Percentiles rank a stretch among this genome's conserved stretches.
phyloP scores from a whole-genome alignment of 2,329 filamentous ascomycete species.

The Penicillium frequentans region DNA sequence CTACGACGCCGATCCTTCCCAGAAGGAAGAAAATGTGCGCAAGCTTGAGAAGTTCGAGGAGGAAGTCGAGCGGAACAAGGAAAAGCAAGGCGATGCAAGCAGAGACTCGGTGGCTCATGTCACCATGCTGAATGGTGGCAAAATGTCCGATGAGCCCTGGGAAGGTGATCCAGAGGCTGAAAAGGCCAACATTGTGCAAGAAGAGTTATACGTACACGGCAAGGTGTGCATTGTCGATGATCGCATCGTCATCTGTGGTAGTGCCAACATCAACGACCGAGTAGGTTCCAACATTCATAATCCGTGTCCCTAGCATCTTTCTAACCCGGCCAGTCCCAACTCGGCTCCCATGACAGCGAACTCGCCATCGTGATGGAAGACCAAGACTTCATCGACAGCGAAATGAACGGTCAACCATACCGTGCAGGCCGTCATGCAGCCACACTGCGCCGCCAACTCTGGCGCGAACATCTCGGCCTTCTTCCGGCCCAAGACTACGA shows the following conservation, averaged over 20 bases:
- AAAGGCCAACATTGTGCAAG: conserved; percentile 86
- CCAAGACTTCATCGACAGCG: conserved; percentile 65
- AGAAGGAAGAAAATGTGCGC: conserved; percentile 35
- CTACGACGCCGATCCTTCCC: conserved; percentile 34
- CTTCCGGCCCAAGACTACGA: conserved; percentile 70
- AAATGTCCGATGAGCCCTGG: conserved; percentile 71
- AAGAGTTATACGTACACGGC: conserved; percentile 92
- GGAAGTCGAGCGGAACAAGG: conserved; percentile 37
- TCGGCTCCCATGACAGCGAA: conserved; percentile 82
- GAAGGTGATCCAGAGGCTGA: conserved; percentile 73
- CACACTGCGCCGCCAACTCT: conserved; percentile 79
- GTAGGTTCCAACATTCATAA: conserved; percentile 30
- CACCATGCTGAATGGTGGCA: conserved; percentile 71
- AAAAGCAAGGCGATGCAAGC: conserved; percentile 26
- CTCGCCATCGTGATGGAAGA: conserved; percentile 90
- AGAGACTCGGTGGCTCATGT: conserved; percentile 69
- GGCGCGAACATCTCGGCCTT: conserved; percentile 87
- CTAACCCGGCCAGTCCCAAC: conserved; percentile 58
- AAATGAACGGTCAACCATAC: conserved; percentile 72
- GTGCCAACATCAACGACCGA: conserved; percentile 67
- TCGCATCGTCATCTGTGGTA: conserved; percentile 77
- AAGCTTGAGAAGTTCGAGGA: conserved; percentile 33
- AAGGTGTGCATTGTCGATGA: conserved; percentile 86
- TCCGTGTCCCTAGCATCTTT: background rate
- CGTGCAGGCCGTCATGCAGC: conserved; percentile 73